Conservation (phyloP, 176 grass and related monocot species). For the barley (Hordeum vulgare) region MorexV3_pseudomolecules_assembly NC_058518.1:484153601-484154100, state of each 20-base stretch:
- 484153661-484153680: slow-evolving; percentile 18
- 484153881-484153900: slow-evolving; percentile 70
- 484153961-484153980: background rate
- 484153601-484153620: background rate
- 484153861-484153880: slow-evolving; percentile 65
- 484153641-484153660: background rate
- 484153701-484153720: slow-evolving; percentile 51
- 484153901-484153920: slow-evolving; percentile 77
- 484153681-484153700: slow-evolving; percentile 40
- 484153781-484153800: background rate
- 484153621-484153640: background rate
- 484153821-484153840: background rate
- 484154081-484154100: slow-evolving; percentile 70
- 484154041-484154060: slow-evolving; percentile 88
- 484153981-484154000: background rate
- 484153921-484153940: slow-evolving; percentile 63
- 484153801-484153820: background rate
- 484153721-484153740: slow-evolving; percentile 57
- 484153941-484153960: slow-evolving; percentile 30
- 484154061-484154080: slow-evolving; percentile 68
- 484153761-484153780: background rate
- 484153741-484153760: background rate
- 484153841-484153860: slow-evolving; percentile 36
- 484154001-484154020: background rate
- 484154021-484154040: slow-evolving; percentile 65